These are phyloP conservation scores for Russula earlei DNA, from an alignment of 768 basidiomycete genomes.

Conservation along the genomic window DNA sequence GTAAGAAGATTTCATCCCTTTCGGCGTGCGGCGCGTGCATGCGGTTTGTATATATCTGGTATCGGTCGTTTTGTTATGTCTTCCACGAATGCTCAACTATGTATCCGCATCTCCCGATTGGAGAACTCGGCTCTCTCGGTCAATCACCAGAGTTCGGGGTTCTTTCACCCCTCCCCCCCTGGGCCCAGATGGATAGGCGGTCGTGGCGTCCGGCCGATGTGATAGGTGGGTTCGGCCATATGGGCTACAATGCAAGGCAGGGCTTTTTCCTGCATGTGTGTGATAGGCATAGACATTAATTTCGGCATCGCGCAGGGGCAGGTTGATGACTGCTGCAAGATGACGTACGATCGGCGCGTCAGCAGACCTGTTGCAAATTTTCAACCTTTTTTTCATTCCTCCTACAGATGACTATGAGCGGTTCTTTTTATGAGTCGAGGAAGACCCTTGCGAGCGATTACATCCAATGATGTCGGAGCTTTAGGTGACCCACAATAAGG, in stretches of 20 bases:
- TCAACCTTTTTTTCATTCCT: background rate
- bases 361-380: background rate
- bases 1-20: background rate
- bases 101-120: background rate
- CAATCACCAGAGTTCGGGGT: background rate
- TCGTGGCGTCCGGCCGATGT: background rate
- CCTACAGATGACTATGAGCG: too few relatives aligned
- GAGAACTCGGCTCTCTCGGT: background rate
- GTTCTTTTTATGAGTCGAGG: background rate
- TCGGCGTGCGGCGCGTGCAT: background rate
- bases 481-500: constrained; percentile 8
- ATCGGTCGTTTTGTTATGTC: background rate
- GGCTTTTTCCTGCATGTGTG: background rate
- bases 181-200: background rate
- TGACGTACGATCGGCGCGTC: constrained; percentile 8
- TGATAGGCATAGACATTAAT: background rate
- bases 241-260: too few relatives aligned
- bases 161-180: background rate
- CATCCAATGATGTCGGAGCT: background rate
- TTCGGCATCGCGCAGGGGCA: too few relatives aligned
- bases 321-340: background rate
- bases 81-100: background rate
- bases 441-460: background rate
- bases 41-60: constrained; percentile 1
- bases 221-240: too few relatives aligned